These are phyloP conservation scores for Boletus tomentosulus DNA, from an alignment of 768 basidiomycete species.

Conservation along the genomic window DNA sequence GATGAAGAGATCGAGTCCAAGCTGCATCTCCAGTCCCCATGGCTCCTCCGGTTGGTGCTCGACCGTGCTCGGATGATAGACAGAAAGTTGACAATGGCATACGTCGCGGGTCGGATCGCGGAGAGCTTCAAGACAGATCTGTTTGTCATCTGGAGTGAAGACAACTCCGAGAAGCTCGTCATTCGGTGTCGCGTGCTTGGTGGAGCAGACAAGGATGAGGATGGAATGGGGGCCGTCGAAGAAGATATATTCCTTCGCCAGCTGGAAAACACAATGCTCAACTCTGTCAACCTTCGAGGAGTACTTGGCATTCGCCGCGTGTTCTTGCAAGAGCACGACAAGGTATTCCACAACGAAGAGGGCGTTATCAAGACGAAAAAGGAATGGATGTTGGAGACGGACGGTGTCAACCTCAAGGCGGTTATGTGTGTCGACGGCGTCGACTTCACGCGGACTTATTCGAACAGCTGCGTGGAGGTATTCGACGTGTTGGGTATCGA, in stretches of 20 bases:
- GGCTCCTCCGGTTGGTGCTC: slow-evolving; percentile 94
- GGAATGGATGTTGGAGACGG: too few relatives aligned
- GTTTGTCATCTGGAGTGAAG: slow-evolving; percentile 98
- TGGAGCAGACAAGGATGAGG: slow-evolving; percentile 81
- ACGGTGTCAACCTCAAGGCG: too few relatives aligned
- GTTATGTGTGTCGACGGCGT: too few relatives aligned
- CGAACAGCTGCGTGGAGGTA: too few relatives aligned
- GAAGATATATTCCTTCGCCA: slow-evolving; percentile 84
- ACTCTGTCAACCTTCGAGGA: too few relatives aligned
- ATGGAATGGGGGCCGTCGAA: slow-evolving; percentile 67
- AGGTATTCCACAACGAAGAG: too few relatives aligned
- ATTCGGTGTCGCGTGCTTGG: slow-evolving; percentile 94
- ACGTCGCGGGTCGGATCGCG: slow-evolving; percentile 61
- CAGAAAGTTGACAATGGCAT: slow-evolving; percentile 72
- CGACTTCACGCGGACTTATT: too few relatives aligned
- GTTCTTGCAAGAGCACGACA: too few relatives aligned
- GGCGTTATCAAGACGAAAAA: too few relatives aligned
- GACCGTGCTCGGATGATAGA: slow-evolving; percentile 98
- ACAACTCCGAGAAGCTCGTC: slow-evolving; percentile 95
- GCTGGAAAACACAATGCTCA: too few relatives aligned
- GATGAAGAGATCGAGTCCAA: slow-evolving; percentile 94
- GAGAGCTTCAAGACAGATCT: slow-evolving; percentile 94
- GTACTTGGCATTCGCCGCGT: too few relatives aligned
- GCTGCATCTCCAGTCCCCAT: slow-evolving; percentile 88
- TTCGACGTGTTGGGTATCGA: too few relatives aligned